Evolutionary conservation across 2,329 filamentous ascomycete genomes (phyloP).

Genomic region (Myriosclerotinia curreyana): DNA sequence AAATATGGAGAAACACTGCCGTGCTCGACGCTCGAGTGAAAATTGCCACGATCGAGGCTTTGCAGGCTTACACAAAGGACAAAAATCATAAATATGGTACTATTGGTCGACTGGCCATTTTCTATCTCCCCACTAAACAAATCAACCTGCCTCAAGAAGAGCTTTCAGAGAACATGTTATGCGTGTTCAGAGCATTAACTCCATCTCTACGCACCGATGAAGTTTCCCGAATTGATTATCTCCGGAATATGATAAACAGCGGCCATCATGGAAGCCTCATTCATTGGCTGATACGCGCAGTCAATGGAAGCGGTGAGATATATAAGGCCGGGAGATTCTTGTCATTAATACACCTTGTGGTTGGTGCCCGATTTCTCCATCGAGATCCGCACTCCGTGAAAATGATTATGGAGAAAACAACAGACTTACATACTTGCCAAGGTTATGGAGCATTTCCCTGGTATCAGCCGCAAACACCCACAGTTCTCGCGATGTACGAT

Average conservation of each 20-base stretch:
- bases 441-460: background rate
- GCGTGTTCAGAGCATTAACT: background rate
- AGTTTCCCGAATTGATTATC: background rate
- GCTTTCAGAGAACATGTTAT: background rate
- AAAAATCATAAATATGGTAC: background rate
- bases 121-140: background rate
- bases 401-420: conserved; percentile 7
- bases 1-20: background rate
- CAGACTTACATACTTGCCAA: background rate
- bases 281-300: background rate
- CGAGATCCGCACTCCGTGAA: conserved; percentile 1
- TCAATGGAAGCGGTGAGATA: background rate
- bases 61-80: background rate
- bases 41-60: background rate
- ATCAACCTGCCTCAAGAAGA: background rate
- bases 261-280: background rate
- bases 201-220: background rate
- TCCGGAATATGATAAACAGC: background rate
- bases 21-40: background rate
- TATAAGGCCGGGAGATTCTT: background rate
- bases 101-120: background rate
- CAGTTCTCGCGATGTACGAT: conserved; percentile 12
- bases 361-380: background rate
- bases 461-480: background rate
- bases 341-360: background rate